Evolutionary conservation across 2,329 filamentous ascomycete genomes (phyloP).

Genomic region (Alternaria gaisen): DNA sequence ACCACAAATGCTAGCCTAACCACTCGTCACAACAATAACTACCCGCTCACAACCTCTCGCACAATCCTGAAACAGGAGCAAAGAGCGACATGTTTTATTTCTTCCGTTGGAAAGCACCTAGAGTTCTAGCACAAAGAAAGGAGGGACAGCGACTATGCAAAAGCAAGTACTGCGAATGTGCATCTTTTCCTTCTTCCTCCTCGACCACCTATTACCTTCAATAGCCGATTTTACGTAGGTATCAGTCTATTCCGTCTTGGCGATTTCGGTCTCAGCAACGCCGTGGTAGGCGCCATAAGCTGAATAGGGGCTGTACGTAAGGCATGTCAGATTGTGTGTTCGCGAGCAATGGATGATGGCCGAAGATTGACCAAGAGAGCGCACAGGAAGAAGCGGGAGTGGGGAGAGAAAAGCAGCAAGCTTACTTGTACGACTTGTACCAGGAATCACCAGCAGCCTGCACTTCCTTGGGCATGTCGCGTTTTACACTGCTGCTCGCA

Average conservation of each 20-base stretch:
- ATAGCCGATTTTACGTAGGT: neutral
- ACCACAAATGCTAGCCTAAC: neutral
- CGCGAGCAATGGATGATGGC: neutral
- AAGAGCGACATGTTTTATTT: neutral
- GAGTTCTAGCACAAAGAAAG: neutral
- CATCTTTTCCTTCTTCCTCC: neutral
- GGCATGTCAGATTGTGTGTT: neutral
- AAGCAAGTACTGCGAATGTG: neutral
- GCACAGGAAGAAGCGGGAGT: neutral
- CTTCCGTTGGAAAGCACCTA: neutral
- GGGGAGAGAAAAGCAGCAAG: neutral
- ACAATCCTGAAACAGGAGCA: neutral
- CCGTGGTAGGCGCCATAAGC: neutral
- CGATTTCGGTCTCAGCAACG: neutral
- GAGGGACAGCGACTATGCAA: neutral
- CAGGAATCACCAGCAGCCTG: neutral
- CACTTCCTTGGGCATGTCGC: neutral
- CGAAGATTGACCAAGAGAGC: neutral
- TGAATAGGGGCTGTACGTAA: neutral
- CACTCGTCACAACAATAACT: neutral
- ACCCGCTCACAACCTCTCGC: neutral
- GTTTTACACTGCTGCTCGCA: neutral
- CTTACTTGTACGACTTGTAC: constrained; percentile 4
- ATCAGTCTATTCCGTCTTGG: neutral
- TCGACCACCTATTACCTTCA: neutral